These are phyloP conservation scores for Trichophaea hybrida DNA, from an alignment of 2,329 filamentous ascomycete genomes.

Conservation along the genomic window DNA sequence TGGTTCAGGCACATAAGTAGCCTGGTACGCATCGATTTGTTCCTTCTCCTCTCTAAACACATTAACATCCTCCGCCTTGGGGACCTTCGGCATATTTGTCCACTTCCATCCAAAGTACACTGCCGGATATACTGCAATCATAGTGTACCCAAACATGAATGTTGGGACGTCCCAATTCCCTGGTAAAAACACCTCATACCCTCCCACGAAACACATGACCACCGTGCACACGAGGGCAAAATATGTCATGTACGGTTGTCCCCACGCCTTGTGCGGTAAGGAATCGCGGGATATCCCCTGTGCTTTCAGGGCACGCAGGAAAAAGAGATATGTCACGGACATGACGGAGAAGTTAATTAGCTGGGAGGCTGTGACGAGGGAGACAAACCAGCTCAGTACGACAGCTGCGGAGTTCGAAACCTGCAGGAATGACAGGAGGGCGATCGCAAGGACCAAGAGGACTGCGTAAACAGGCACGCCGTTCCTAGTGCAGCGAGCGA, in stretches of 20 bases:
- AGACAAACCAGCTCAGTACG: constrained; percentile 60
- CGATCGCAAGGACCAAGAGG: constrained; percentile 47
- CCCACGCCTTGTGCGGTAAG: constrained; percentile 54
- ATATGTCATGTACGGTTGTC: constrained; percentile 59
- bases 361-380: constrained; percentile 56
- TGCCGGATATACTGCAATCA: constrained; percentile 55
- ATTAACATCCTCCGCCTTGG: constrained; percentile 46
- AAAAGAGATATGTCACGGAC: constrained; percentile 56
- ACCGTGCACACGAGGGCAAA: constrained; percentile 48
- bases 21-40: constrained; percentile 54
- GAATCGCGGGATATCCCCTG: constrained; percentile 54
- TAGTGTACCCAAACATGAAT: constrained; percentile 60
- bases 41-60: constrained; percentile 44
- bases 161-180: constrained; percentile 51
- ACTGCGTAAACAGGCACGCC: constrained; percentile 68
- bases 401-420: constrained; percentile 50
- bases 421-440: constrained; percentile 59
- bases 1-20: constrained; percentile 38
- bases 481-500: constrained; percentile 45
- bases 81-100: constrained; percentile 46
- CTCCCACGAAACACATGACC: constrained; percentile 60
- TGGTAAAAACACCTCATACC: constrained; percentile 62
- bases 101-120: constrained; percentile 59
- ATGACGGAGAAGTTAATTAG: constrained; percentile 59
- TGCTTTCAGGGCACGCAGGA: constrained; percentile 51